Evolutionary conservation across 208 protist genomes (phyloP).

Genomic region (Acanthamoeba culbertsoni): DNA sequence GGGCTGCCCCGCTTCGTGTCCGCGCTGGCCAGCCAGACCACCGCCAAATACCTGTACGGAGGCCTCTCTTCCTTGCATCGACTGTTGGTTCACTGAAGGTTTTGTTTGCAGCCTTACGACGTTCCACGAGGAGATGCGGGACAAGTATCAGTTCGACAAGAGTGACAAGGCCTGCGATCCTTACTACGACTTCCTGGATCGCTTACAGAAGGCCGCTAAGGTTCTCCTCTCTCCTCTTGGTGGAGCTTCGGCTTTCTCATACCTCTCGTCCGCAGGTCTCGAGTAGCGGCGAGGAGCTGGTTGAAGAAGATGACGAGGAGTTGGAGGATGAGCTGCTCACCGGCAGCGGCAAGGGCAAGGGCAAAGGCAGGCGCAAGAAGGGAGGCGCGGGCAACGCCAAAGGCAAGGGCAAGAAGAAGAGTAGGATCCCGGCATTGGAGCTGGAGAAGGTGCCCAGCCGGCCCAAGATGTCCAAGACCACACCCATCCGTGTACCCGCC

Average conservation of each 20-base stretch:
- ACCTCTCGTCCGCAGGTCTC: neutral
- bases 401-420: constrained; percentile 38
- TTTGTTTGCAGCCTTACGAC: neutral
- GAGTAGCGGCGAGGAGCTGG: neutral
- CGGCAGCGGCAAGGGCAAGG: neutral
- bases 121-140: neutral
- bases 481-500: neutral
- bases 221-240: neutral
- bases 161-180: neutral
- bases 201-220: neutral
- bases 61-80: neutral
- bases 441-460: constrained; percentile 30
- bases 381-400: neutral
- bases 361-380: neutral
- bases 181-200: neutral
- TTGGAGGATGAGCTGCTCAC: neutral
- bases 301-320: neutral
- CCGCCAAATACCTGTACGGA: constrained; percentile 33
- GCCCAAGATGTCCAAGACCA: neutral
- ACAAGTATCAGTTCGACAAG: neutral
- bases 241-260: neutral
- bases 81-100: neutral
- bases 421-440: neutral
- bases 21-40: neutral
- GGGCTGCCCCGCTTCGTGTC: constrained; percentile 40